Base-by-base conservation (phyloP, 306 rosid genomes). In the Clitoria ternatea region DNA sequence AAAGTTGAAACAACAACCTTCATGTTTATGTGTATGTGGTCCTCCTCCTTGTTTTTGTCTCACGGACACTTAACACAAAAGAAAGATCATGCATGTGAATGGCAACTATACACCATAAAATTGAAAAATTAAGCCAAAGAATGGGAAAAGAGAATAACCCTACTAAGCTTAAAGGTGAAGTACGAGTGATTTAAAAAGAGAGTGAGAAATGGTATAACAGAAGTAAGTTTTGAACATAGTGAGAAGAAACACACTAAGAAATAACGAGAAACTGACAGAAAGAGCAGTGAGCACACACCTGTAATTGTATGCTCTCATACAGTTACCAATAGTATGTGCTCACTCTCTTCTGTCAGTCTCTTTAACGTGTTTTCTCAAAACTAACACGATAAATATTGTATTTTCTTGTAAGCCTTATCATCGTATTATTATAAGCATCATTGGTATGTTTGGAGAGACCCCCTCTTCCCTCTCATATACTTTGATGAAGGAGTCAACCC, bases 341-440 rank as follows among this genome's bases (percentile, higher is more conserved):
- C 95, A 84, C 98, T 89, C 98, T 92, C 98, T 92, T 89, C 98
- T 92, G 98, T 92, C 98, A 92, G 74, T 71, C 44, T 73, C 79
- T 48, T 62, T 26, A 8, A 52, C 66, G 66, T 78, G 52, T 57
- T 26, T 59, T 70, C 66, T 60, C 79, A n/a, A n/a, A n/a, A 65
- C 37, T 13, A 43, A 9, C 4, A 15, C 33, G 2, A 20, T 36
- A 27, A 32, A n/a, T 55, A 24, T 11, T 52, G 24, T 8, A 23
- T 23, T 56, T 55, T 56, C 23, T 15, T 57, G 42, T 32, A 24
- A 56, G 42, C 42, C 24, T 26, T 56, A 1, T 32, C 36, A 32
- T 7, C 36, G 6, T 30, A 8, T 15, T 3, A 10, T 40, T 6
- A 40, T 12, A 4, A 11, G 13, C 33, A 22, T 17, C 24, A 24